A percentile compares a stretch with the other conserved stretches of the same genome.
These are phyloP conservation scores for Pleomassaria siparia DNA, from an alignment of 2,329 filamentous ascomycete species.

Conservation along the genomic window DNA sequence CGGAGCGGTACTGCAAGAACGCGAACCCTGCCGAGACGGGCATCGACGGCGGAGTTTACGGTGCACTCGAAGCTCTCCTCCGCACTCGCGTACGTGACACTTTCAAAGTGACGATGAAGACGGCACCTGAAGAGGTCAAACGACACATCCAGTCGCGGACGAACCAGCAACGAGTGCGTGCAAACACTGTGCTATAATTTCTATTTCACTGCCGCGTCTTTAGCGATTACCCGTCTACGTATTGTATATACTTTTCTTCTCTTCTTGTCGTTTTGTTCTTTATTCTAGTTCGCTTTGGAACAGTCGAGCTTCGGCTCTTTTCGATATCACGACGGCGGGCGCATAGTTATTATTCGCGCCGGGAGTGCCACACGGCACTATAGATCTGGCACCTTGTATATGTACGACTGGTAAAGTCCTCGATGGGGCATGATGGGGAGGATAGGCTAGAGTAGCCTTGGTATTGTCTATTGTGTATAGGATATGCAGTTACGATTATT, in stretches of 20 bases:
- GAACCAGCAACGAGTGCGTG: constrained; percentile 28
- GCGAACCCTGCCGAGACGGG: constrained; percentile 24
- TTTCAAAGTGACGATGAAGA: constrained; percentile 40
- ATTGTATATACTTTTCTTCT: too few species aligned
- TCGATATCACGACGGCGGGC: constrained; percentile 8
- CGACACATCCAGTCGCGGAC: constrained; percentile 34
- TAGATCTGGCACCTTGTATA: constrained; percentile 3
- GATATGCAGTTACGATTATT: not conserved
- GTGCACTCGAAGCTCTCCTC: constrained; percentile 32
- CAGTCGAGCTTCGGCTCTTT: too few species aligned
- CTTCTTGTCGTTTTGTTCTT: too few species aligned
- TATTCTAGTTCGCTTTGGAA: too few species aligned
- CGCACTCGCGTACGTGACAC: constrained; percentile 40
- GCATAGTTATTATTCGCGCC: constrained; percentile 1
- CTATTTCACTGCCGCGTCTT: constrained; percentile 5
- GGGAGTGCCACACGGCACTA: too few species aligned
- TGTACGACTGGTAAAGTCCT: constrained; percentile 1
- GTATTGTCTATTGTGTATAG: constrained; percentile 1
- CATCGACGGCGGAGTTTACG: constrained; percentile 34
- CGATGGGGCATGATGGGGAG: not conserved
- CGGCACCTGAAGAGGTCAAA: constrained; percentile 38
- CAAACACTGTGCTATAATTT: constrained; percentile 26
- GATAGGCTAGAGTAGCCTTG: not conserved
- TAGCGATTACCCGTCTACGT: constrained; percentile 4
- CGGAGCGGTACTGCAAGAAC: constrained; percentile 35